phyloP scores from a whole-genome alignment of 2,329 filamentous ascomycete genomes.

The Eutypella sp. region DNA sequence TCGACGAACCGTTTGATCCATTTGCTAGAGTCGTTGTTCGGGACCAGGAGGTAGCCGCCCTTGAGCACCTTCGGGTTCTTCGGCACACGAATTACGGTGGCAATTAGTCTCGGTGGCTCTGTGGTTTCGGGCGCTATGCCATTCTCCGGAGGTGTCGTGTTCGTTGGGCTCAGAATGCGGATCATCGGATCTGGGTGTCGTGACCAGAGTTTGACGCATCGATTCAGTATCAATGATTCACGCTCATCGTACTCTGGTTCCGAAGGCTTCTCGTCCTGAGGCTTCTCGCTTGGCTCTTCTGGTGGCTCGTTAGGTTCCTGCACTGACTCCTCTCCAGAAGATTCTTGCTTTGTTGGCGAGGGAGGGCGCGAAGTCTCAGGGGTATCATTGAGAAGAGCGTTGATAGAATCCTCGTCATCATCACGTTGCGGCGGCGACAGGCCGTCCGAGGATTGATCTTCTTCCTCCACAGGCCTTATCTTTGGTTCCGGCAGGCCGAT shows the following conservation, averaged over 20 bases:
- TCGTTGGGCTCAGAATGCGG: slow-evolving; percentile 52
- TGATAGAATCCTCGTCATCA: slow-evolving; percentile 46
- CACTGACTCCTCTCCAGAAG: slow-evolving; percentile 17
- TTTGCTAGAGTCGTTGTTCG: slow-evolving; percentile 71
- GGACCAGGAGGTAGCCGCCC: slow-evolving; percentile 81
- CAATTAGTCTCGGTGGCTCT: slow-evolving; percentile 60
- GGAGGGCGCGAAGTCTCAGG: slow-evolving; percentile 45
- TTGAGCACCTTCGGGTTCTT: slow-evolving; percentile 82
- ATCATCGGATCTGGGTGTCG: slow-evolving; percentile 52
- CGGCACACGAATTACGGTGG: slow-evolving; percentile 69
- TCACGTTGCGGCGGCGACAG: slow-evolving; percentile 29
- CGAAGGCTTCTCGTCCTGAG: slow-evolving; percentile 10
- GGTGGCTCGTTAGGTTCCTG: slow-evolving; percentile 17
- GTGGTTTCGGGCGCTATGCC: slow-evolving; percentile 47
- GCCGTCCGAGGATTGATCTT: slow-evolving; percentile 32
- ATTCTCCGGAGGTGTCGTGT: slow-evolving; percentile 65
- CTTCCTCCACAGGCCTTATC: slow-evolving; percentile 25
- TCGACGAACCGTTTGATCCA: slow-evolving; percentile 95
- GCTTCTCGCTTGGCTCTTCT: too few relatives aligned
- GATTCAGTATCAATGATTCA: slow-evolving; percentile 45
- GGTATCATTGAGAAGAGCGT: slow-evolving; percentile 54
- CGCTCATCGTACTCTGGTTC: slow-evolving; percentile 40
- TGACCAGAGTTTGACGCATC: slow-evolving; percentile 61
- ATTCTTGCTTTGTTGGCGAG: slow-evolving; percentile 17
- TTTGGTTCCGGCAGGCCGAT: slow-evolving; percentile 45